These are phyloP conservation scores for Dendrocalamus sinicus DNA, from an alignment of 176 grass and related monocot species.

Conservation along the genomic window DNA sequence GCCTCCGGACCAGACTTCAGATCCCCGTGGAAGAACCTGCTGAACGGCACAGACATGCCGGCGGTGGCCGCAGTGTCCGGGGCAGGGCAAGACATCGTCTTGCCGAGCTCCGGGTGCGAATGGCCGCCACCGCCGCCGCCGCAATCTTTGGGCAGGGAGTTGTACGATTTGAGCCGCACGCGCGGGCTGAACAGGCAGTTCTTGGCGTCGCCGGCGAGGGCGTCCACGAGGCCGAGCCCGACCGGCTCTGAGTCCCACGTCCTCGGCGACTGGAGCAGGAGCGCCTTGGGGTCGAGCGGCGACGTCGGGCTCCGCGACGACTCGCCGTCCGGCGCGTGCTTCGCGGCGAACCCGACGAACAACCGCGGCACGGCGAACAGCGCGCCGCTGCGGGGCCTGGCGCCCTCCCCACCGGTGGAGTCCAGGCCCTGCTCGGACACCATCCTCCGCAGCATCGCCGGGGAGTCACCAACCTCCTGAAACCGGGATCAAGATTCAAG, in stretches of 20 bases:
- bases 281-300: slow-evolving; percentile 78
- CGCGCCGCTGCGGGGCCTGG: slow-evolving; percentile 50
- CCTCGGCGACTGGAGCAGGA: slow-evolving; percentile 56
- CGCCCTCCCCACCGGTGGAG: slow-evolving; percentile 25
- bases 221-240: slow-evolving; percentile 78
- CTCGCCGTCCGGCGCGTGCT: slow-evolving; percentile 57
- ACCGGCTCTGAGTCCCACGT: slow-evolving; percentile 68
- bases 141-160: slow-evolving; percentile 63
- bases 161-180: slow-evolving; percentile 40
- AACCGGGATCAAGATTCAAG: slow-evolving; percentile 35
- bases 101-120: slow-evolving; percentile 66
- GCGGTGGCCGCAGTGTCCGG: slow-evolving; percentile 32
- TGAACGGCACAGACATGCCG: slow-evolving; percentile 52
- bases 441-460: slow-evolving; percentile 70
- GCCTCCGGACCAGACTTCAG: slow-evolving; percentile 66
- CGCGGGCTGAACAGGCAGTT: slow-evolving; percentile 59
- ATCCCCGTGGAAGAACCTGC: slow-evolving; percentile 57
- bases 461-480: slow-evolving; percentile 3
- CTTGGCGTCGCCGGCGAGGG: slow-evolving; percentile 45
- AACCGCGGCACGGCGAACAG: slow-evolving; percentile 73
- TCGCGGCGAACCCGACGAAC: slow-evolving; percentile 72
- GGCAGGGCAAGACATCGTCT: slow-evolving; percentile 63
- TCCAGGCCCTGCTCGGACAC: slow-evolving; percentile 50
- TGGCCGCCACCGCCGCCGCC: slow-evolving; percentile 34
- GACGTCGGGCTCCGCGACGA: slow-evolving; percentile 83